Conservation (phyloP, 2,329 filamentous ascomycete species). For the Stromatinia cepivora region DNA sequence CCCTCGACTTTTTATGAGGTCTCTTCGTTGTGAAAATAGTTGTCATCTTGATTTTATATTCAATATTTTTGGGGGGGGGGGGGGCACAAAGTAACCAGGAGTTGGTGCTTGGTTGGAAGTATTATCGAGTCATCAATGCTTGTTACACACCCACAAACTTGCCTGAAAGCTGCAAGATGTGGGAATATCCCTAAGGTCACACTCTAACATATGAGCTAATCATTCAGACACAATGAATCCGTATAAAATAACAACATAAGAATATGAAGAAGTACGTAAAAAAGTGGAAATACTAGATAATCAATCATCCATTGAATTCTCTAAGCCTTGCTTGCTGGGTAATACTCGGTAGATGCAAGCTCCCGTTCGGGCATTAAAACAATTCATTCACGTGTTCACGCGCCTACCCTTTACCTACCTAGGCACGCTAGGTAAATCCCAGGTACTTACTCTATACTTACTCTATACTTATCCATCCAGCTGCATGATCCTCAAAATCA, state of each 20-base stretch:
- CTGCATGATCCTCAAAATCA: not conserved
- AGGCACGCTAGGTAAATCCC: too few relatives aligned
- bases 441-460: too few relatives aligned
- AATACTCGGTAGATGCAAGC: not conserved
- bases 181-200: too few relatives aligned
- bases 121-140: not conserved
- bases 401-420: not conserved
- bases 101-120: not conserved
- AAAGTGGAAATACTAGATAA: not conserved
- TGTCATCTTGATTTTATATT: not conserved
- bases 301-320: not conserved
- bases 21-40: conserved; percentile 36
- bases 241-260: too few relatives aligned
- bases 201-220: too few relatives aligned
- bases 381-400: not conserved
- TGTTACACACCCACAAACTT: not conserved
- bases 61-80: not conserved
- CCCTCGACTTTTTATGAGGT: conserved; percentile 40
- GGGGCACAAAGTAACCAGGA: not conserved
- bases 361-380: not conserved
- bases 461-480: too few relatives aligned
- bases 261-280: not conserved
- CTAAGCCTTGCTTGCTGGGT: not conserved
- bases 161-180: not conserved
- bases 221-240: too few relatives aligned